Base-by-base conservation (phyloP, 2,329 filamentous ascomycete species). In the Pleomassaria siparia region DNA sequence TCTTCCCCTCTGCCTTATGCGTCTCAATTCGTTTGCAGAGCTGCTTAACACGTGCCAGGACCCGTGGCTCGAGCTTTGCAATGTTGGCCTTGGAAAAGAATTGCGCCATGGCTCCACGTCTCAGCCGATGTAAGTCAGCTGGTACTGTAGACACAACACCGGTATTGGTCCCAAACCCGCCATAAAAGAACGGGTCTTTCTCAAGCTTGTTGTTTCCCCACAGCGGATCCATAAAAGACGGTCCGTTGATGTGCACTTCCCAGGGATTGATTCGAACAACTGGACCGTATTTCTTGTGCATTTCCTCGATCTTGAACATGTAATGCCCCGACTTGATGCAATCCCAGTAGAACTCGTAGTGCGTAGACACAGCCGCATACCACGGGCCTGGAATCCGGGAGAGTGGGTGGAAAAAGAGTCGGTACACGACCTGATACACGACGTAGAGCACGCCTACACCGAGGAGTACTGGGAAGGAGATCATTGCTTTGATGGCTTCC, bases 1-100 rank as follows among this genome's bases (percentile, higher is more conserved):
- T 24, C 29, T 47, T 37, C 1, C 44, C 47, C 2, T 50, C 37
- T 2, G n/a, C 29, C 15, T 44, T 39, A n/a, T 41, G 30, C 25
- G 51, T 30, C 6, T 46, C 37, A 6, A 56, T 40, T 3, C 53
- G 44, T 3, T 37, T 39, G 21, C 52, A 50, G 25, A 56, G 43
- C 28, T 54, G 48, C 15, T 50, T 18, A 9, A 55, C 45, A 3
- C 44, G 36, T 6, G 40, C 22, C 2, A 58, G 54, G 20, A 63
- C 50, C 26, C 51, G 20, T n/a, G 52, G 51, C 40, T 63, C 56
- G 12, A 63, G 36, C 18, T 53, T 51, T 9, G 46, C 44, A 29
- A 64, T 54, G 12, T 50, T 53, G 9, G 51, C 51, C 46, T 57
- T 63, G 21, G 62, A 64, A 47, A 66, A 64, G 56, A 59, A 66